A percentile compares a stretch with the other conserved stretches of the same genome.
Evolutionary conservation across 768 basidiomycete genomes (phyloP).

Genomic region (Lentinula edodes): DNA sequence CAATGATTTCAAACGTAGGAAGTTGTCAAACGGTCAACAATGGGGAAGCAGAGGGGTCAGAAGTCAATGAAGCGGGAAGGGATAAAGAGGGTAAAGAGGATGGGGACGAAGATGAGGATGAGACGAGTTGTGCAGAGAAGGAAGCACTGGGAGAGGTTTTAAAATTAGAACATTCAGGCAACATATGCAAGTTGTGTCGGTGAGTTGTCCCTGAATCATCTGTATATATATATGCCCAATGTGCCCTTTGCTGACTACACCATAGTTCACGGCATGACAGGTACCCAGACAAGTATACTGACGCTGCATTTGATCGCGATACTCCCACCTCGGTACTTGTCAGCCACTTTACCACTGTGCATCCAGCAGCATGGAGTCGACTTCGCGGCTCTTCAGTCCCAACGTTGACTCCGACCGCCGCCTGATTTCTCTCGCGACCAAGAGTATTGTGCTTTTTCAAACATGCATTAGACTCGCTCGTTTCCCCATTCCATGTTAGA

Average conservation of each 20-base stretch:
- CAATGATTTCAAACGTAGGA: background rate
- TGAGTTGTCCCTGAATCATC: background rate
- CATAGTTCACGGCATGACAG: background rate
- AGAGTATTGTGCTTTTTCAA: background rate
- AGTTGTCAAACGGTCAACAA: background rate
- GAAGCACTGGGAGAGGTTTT: background rate
- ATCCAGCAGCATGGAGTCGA: background rate
- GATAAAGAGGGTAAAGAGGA: too few species aligned
- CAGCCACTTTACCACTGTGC: background rate
- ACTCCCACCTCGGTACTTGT: background rate
- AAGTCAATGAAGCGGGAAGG: too few species aligned
- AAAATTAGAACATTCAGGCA: background rate
- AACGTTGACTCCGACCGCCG: background rate
- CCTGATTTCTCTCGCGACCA: background rate
- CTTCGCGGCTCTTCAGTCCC: background rate
- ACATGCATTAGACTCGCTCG: too few species aligned
- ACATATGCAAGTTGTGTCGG: constrained; percentile 1
- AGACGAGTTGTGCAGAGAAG: background rate
- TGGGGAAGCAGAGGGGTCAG: background rate
- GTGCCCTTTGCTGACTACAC: background rate
- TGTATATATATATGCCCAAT: too few species aligned
- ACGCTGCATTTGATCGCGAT: too few species aligned
- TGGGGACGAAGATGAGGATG: background rate
- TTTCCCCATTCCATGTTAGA: too few species aligned
- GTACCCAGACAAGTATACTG: background rate